Conservation (phyloP, 441 rosid species). For the Croton laevigatus region DNA sequence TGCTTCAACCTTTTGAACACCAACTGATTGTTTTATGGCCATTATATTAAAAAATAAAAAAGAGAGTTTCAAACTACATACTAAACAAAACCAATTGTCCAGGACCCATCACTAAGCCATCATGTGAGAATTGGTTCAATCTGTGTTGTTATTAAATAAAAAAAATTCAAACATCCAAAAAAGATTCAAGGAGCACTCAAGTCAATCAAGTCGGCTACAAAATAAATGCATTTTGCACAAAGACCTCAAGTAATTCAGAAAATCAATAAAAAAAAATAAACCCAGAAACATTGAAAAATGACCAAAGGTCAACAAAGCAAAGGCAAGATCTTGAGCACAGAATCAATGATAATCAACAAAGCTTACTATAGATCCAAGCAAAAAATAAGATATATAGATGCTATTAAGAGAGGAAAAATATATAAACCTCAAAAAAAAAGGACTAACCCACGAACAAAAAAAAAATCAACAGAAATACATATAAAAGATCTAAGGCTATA, state of each 20-base stretch:
- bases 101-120: constrained; percentile 21
- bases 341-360: constrained; percentile 17
- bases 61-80: constrained; percentile 25
- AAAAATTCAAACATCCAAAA: constrained; percentile 8
- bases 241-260: background rate
- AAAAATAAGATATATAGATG: constrained; percentile 28
- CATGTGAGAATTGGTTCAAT: constrained; percentile 16
- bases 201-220: constrained; percentile 19
- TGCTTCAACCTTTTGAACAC: constrained; percentile 35
- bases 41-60: constrained; percentile 23
- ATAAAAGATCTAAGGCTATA: no score
- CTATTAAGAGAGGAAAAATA: constrained; percentile 3
- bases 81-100: constrained; percentile 23
- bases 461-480: no score
- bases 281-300: constrained; percentile 8
- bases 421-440: constrained; percentile 12
- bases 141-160: constrained; percentile 9
- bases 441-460: no score
- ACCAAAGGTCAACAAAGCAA: constrained; percentile 16
- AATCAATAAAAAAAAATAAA: constrained; percentile 8
- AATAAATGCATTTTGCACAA: constrained; percentile 24
- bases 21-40: constrained; percentile 43
- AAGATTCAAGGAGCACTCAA: constrained; percentile 35
- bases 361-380: constrained; percentile 40
- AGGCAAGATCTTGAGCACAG: constrained; percentile 43